Evolutionary conservation across 352 stramenopile genomes (phyloP), one percentile per base, ranked within the genome.

Genomic region (Globisporangium radiosum): DNA sequence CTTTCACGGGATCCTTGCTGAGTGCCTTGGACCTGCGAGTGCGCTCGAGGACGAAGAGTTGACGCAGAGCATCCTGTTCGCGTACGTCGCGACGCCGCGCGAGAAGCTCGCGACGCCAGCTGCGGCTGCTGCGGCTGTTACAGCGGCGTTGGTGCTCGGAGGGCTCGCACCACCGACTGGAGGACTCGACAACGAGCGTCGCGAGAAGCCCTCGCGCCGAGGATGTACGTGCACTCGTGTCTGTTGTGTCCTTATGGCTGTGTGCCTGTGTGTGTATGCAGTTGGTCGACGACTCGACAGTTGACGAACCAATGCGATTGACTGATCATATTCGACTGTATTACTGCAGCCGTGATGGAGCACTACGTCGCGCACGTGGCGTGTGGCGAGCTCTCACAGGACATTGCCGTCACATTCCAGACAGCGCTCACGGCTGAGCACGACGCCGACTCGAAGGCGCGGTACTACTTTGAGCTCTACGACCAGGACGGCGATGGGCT

Each of bases 391-490:
- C 58, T 79, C 7, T 43, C 65, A 5, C 63, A 74, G 54, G 71
- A 76, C 60, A 45, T 76, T 0, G 68, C 71, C 7, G 68, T 71
- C 19, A 60, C 63, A 36, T 55, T 79, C 17, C 71, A 73, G 50
- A 65, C 43, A 4, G 52, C 52, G 14, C 56, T 65, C 45, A 61
- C 52, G 8, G 60, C 55, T 9, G 67, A 71, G 8, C 47, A 54
- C 17, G 67, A 75, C 57, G 48, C 56, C 7, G 70, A 75, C 13
- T 62, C 61, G 36, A 73, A 76, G 44, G 71, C 68, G 13, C 68
- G 63, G 8, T 79, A 68, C 66, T 73, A 72, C 63, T 79, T 79
- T 52, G 65, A 72, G 61, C 60, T 71, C 55, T 79, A 68, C 42
- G 71, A 76, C 54, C 42, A 63, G 42, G 58, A 76, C 19, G 37